These are phyloP conservation scores for Chlorophyllum brunneum DNA, from an alignment of 768 basidiomycete genomes.

Conservation along the genomic window DNA sequence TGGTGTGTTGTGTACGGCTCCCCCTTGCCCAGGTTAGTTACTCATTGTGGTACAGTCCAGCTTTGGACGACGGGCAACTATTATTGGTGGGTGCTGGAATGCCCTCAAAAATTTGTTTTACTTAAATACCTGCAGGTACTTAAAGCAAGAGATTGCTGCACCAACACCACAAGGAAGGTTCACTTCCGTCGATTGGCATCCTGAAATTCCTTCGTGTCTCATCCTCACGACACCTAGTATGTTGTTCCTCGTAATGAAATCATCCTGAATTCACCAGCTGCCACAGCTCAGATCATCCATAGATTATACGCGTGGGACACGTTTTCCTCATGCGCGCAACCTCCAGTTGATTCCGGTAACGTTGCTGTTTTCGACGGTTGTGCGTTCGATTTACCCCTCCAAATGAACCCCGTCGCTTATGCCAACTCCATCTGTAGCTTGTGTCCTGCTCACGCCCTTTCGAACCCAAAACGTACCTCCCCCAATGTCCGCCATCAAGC, in stretches of 20 bases:
- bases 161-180: conserved; percentile 47
- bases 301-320: conserved; percentile 79
- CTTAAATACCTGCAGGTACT: conserved; percentile 54
- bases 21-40: neutral
- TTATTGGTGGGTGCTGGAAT: conserved; percentile 59
- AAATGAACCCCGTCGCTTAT: neutral
- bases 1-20: conserved; percentile 40
- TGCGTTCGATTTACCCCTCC: conserved; percentile 32
- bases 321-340: conserved; percentile 48
- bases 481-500: conserved; percentile 81
- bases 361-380: conserved; percentile 90
- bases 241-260: conserved; percentile 19
- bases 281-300: conserved; percentile 51
- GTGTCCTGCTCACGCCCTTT: conserved; percentile 86
- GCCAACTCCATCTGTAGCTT: conserved; percentile 38
- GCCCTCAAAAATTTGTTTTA: neutral
- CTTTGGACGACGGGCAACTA: conserved; percentile 95
- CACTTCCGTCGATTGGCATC: conserved; percentile 81
- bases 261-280: neutral
- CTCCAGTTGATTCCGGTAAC: conserved; percentile 75
- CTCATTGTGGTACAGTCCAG: conserved; percentile 56
- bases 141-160: conserved; percentile 82
- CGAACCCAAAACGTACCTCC: conserved; percentile 94
- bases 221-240: conserved; percentile 65
- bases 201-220: conserved; percentile 66